A percentile compares a stretch with the other conserved stretches of the same genome.
Conservation (phyloP, 345 rosid species). For the Lagerstroemia speciosa region DNA sequence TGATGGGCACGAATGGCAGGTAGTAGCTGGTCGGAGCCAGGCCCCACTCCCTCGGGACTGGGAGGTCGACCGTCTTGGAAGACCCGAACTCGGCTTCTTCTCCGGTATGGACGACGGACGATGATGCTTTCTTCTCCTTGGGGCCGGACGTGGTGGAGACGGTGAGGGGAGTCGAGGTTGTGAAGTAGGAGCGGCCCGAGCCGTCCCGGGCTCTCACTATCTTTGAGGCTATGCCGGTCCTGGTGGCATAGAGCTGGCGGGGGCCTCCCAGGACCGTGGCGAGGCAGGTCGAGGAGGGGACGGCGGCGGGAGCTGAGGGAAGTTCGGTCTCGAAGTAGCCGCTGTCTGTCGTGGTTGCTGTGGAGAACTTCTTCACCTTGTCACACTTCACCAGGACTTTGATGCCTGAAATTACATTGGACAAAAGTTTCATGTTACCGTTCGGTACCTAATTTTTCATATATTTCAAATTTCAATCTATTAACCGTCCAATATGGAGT, state of each 20-base stretch:
- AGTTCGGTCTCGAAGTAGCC: conserved; percentile 58
- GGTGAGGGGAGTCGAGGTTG: conserved; percentile 46
- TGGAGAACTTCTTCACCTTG: conserved; percentile 25
- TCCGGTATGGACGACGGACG: conserved; percentile 13
- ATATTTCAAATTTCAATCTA: too few relatives aligned
- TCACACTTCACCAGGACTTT: conserved; percentile 56
- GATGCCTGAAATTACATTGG: conserved; percentile 34
- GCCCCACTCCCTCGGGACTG: conserved; percentile 82
- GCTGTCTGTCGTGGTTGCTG: conserved; percentile 29
- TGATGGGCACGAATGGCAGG: conserved; percentile 68
- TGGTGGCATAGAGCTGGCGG: conserved; percentile 41
- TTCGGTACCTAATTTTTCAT: too few relatives aligned
- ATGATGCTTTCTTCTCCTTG: conserved; percentile 19
- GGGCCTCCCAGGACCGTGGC: conserved; percentile 60
- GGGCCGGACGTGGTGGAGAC: conserved; percentile 47
- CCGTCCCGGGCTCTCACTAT: conserved; percentile 25
- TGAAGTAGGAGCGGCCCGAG: conserved; percentile 18
- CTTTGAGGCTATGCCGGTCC: conserved; percentile 32
- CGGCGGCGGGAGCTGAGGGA: conserved; percentile 19
- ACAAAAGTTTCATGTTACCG: background rate
- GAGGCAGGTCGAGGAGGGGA: conserved; percentile 28
- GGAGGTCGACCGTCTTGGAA: conserved; percentile 67
- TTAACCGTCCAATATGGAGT: too few relatives aligned
- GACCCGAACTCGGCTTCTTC: conserved; percentile 19
- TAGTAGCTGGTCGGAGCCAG: conserved; percentile 83